Percentiles rank a stretch among this genome's conserved stretches.
phyloP scores from a whole-genome alignment of 768 basidiomycete species.

The Hygrophoropsis aurantiaca region DNA sequence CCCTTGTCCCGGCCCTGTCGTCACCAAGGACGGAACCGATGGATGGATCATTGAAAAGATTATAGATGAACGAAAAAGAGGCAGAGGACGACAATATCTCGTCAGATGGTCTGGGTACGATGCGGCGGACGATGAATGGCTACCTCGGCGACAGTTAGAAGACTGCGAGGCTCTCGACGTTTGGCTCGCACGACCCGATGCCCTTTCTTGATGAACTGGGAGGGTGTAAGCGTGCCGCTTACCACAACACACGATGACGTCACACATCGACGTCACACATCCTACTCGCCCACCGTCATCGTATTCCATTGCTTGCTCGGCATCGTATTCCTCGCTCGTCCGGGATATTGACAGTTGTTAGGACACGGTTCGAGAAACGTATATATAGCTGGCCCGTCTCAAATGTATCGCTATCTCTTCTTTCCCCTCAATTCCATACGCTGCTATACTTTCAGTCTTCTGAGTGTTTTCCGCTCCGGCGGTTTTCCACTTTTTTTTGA shows the following conservation, averaged over 20 bases:
- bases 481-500: constrained; percentile 3
- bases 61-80: constrained; percentile 3
- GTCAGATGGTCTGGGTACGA: constrained; percentile 4
- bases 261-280: no score
- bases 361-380: no score
- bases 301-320: no score
- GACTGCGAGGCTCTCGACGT: constrained; percentile 1
- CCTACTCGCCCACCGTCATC: no score
- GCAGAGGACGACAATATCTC: constrained; percentile 5
- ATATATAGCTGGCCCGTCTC: no score
- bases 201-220: neutral
- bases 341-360: no score
- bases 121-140: constrained; percentile 1
- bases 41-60: constrained; percentile 1
- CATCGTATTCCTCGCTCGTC: no score
- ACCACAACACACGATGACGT: no score
- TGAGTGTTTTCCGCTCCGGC: neutral
- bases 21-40: neutral
- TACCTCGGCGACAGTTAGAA: neutral
- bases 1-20: neutral
- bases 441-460: neutral
- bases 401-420: no score
- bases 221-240: constrained; percentile 5
- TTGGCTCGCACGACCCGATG: neutral
- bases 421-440: no score